Evolutionary conservation across 352 stramenopile genomes (phyloP).

Genomic region (Pythium guiyangense): DNA sequence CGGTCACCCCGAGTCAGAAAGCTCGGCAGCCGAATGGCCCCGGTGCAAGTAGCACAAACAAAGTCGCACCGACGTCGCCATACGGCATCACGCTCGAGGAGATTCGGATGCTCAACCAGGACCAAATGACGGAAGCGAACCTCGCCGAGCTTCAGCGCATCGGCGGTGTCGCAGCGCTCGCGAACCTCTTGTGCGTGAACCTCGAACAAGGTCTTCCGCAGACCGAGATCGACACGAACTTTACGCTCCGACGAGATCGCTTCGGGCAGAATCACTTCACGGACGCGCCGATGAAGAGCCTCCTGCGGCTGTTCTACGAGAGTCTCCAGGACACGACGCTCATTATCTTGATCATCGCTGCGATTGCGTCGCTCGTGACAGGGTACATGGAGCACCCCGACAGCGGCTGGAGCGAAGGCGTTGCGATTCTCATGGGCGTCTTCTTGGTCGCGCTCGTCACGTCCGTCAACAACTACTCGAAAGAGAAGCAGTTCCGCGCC

Average conservation of each 20-base stretch:
- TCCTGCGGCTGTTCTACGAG: slow-evolving; percentile 81
- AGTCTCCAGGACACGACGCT: slow-evolving; percentile 88
- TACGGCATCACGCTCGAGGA: slow-evolving; percentile 74
- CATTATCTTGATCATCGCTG: slow-evolving; percentile 86
- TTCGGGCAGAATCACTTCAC: slow-evolving; percentile 67
- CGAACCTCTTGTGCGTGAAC: slow-evolving; percentile 65
- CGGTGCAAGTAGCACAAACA: slow-evolving; percentile 27
- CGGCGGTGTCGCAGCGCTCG: slow-evolving; percentile 47
- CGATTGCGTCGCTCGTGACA: slow-evolving; percentile 81
- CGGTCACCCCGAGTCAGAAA: slow-evolving; percentile 19
- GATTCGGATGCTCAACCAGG: slow-evolving; percentile 61
- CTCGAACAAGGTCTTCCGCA: slow-evolving; percentile 54
- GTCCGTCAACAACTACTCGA: slow-evolving; percentile 95
- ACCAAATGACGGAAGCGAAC: slow-evolving; percentile 82
- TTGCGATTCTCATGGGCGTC: slow-evolving; percentile 93
- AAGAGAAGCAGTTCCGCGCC: slow-evolving; percentile 88
- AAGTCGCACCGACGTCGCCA: slow-evolving; percentile 63
- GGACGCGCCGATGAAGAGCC: slow-evolving; percentile 75
- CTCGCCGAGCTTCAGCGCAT: slow-evolving; percentile 53
- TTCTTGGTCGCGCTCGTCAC: slow-evolving; percentile 94
- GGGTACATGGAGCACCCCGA: slow-evolving; percentile 73
- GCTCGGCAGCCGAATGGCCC: slow-evolving; percentile 16
- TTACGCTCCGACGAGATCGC: slow-evolving; percentile 41
- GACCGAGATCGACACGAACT: slow-evolving; percentile 54
- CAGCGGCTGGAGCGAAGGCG: slow-evolving; percentile 93